These are phyloP conservation scores for Priceomyces haplophilus DNA, from an alignment of 805 yeast species.

Conservation along the genomic window DNA sequence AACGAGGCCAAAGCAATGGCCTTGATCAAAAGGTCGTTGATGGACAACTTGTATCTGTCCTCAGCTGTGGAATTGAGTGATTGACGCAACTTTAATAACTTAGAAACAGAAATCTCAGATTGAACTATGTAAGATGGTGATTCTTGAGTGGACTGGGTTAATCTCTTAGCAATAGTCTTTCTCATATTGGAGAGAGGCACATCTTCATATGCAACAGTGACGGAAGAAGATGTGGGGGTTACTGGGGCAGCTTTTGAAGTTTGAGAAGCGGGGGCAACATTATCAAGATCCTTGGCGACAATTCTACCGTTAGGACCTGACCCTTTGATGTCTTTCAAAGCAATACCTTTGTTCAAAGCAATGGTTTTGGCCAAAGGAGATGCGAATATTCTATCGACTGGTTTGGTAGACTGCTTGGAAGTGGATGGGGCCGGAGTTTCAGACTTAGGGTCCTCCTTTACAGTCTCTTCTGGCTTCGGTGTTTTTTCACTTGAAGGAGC, in stretches of 20 bases:
- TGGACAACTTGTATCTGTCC: constrained; percentile 85
- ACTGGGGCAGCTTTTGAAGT: constrained; percentile 44
- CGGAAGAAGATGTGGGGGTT: constrained; percentile 43
- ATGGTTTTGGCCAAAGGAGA: constrained; percentile 93
- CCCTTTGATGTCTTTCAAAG: constrained; percentile 81
- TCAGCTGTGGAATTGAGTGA: constrained; percentile 82
- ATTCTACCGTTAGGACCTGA: constrained; percentile 96
- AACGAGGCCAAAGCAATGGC: constrained; percentile 87
- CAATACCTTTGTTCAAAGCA: constrained; percentile 88
- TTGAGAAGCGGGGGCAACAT: constrained; percentile 45
- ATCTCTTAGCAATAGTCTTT: constrained; percentile 86
- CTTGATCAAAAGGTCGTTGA: constrained; percentile 91
- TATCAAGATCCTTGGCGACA: constrained; percentile 85
- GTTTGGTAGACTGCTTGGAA: constrained; percentile 33
- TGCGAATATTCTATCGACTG: constrained; percentile 75
- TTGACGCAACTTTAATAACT: constrained; percentile 87
- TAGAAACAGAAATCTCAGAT: constrained; percentile 80
- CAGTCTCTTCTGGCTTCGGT: constrained; percentile 22
- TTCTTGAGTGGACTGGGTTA: constrained; percentile 77
- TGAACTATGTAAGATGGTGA: constrained; percentile 93
- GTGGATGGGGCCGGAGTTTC: constrained; percentile 24
- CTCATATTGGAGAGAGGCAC: constrained; percentile 90
- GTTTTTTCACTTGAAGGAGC: constrained; percentile 35
- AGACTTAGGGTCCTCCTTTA: constrained; percentile 26
- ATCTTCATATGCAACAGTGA: constrained; percentile 67